Evolutionary conservation across 2,329 filamentous ascomycete species (phyloP), one percentile per base, ranked within the genome.

Genomic region (Diaporthe batatas): DNA sequence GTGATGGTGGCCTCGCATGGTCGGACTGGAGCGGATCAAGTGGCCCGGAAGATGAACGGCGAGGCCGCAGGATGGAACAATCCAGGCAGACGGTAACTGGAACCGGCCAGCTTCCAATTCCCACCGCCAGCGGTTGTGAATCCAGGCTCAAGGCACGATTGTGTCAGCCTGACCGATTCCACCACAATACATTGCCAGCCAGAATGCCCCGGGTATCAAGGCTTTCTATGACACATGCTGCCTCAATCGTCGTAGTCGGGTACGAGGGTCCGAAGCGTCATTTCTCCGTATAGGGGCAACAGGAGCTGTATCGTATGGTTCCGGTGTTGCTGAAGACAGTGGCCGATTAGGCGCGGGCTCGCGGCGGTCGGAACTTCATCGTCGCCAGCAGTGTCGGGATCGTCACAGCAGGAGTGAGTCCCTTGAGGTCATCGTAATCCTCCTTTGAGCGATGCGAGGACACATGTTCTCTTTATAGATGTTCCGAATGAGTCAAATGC

Each of bases 391-490:
- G 3, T 29, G 62, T 53, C 47, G 7, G 44, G 25, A n/a, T 25
- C 32, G 62, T 32, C 23, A 10, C n/a, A 14, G 44, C 21, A 53
- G 36, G 59, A 44, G 42, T 23, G 58, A 51, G 12, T 18, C 16
- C 21, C 47, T 6, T 53, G 47, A 16, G 39, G 47, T 21, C 62
- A 53, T 36, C 32, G 32, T 21, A 18, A 14, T 7, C 62, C 62
- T 25, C 25, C 58, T 47, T 32, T 21, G 44, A 53, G 42, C 32
- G 16, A 39, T 51, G 62, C 47, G 32, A 51, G 57, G 68, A n/a
- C 44, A 32, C 18, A 32, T 32, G 32, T 23, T 34, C 53, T 53
- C 68, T 70, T 70, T 70, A 70, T 70, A 70, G 44, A 10, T 36
- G 21, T n/a, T 23, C 6, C 14, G 47, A n/a, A n/a, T 59, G 39